Conservation (phyloP, 371 early-diverging fungal species). For the Mucor ambiguus region DNA sequence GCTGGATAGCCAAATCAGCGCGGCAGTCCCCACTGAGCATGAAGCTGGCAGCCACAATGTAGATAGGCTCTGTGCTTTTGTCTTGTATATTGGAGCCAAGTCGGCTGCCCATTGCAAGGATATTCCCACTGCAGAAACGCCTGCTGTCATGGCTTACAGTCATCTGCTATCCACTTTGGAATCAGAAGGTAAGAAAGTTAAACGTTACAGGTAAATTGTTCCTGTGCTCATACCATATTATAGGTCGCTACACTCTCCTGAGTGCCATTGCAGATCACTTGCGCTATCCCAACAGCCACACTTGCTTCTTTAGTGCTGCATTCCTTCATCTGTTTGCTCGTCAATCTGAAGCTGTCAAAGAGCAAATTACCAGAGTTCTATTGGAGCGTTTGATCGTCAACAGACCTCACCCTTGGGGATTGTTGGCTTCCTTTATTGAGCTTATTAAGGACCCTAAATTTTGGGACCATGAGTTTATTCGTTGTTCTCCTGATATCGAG, state of each 20-base stretch:
- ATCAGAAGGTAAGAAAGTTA: conserved; percentile 64
- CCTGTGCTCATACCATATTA: background rate
- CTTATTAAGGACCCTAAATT: conserved; percentile 90
- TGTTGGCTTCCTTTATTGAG: conserved; percentile 95
- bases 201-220: background rate
- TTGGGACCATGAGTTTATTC: conserved; percentile 82
- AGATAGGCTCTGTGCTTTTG: conserved; percentile 74
- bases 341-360: conserved; percentile 78
- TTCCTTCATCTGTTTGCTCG: conserved; percentile 82
- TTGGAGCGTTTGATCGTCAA: conserved; percentile 95
- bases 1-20: conserved; percentile 31
- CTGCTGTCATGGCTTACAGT: conserved; percentile 79
- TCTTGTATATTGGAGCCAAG: conserved; percentile 81
- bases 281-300: conserved; percentile 96
- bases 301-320: conserved; percentile 83
- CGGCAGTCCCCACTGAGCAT: conserved; percentile 32
- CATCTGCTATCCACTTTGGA: conserved; percentile 75
- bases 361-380: conserved; percentile 93
- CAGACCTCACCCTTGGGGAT: conserved; percentile 97
- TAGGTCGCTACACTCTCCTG: conserved; percentile 85
- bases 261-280: conserved; percentile 94
- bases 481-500: conserved; percentile 74
- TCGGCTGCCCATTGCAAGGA: conserved; percentile 55
- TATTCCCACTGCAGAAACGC: conserved; percentile 53
- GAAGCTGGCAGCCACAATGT: conserved; percentile 31